These are phyloP conservation scores for Globisporangium polare DNA, from an alignment of 352 stramenopile species.

Conservation along the genomic window DNA sequence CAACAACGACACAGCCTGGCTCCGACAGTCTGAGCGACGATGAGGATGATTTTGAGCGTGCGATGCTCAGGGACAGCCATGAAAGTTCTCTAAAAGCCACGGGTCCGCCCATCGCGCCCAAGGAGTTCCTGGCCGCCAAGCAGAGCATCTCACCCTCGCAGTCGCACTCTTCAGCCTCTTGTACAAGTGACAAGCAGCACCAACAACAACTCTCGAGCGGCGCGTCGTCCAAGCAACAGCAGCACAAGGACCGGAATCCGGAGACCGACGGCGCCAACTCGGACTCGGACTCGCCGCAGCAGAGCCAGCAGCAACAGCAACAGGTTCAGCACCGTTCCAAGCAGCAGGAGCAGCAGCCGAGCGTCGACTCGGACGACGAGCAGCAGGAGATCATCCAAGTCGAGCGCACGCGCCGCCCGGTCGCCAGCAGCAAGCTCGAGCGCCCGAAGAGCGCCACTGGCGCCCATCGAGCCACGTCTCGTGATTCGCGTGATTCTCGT, in stretches of 20 bases:
- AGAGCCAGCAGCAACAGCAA: slow-evolving; percentile 10
- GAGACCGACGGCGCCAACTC: slow-evolving; percentile 39
- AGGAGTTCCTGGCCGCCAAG: slow-evolving; percentile 12
- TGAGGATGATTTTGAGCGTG: slow-evolving; percentile 11
- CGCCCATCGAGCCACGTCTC: slow-evolving; percentile 13
- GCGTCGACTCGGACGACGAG: slow-evolving; percentile 32
- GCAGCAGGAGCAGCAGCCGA: slow-evolving; percentile 18
- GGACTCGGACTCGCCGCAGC: slow-evolving; percentile 29
- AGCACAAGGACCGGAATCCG: slow-evolving; percentile 22
- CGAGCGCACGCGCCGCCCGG: slow-evolving; percentile 26
- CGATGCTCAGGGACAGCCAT: not conserved
- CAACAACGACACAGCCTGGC: slow-evolving; percentile 5
- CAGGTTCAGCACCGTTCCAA: slow-evolving; percentile 18
- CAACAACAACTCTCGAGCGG: not conserved
- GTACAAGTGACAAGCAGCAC: not conserved
- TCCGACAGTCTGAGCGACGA: slow-evolving; percentile 14
- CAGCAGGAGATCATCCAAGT: slow-evolving; percentile 41
- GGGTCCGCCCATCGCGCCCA: slow-evolving; percentile 8
- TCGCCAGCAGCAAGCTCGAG: slow-evolving; percentile 25
- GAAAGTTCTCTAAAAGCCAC: not conserved
- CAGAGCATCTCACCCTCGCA: not conserved
- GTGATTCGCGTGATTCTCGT: slow-evolving; percentile 19
- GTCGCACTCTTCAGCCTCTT: not conserved
- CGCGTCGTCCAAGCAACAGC: not conserved
- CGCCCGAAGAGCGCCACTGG: slow-evolving; percentile 41